phyloP scores from a whole-genome alignment of 768 basidiomycete genomes.

The Pulveroboletus frians region DNA sequence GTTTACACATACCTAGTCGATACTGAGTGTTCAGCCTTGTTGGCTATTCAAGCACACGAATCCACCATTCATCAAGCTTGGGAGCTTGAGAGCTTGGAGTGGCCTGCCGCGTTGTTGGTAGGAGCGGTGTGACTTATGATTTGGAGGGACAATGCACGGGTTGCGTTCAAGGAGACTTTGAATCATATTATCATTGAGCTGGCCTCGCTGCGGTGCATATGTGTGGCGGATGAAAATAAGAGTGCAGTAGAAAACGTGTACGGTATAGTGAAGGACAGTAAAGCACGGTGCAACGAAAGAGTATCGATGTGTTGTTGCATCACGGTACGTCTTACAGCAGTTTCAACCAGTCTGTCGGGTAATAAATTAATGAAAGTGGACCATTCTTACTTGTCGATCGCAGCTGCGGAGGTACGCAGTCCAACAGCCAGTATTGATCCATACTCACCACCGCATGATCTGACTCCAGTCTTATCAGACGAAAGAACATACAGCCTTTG shows the following conservation, averaged over 20 bases:
- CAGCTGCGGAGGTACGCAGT: too few relatives aligned
- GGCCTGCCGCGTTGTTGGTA: background rate
- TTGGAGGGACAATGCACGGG: constrained; percentile 6
- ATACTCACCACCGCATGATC: background rate
- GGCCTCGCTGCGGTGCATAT: constrained; percentile 1
- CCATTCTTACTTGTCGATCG: too few relatives aligned
- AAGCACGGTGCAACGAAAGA: background rate
- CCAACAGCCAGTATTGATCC: background rate
- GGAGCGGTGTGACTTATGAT: background rate
- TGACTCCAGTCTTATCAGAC: background rate
- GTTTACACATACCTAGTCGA: background rate
- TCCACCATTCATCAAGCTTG: background rate
- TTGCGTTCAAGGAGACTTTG: constrained; percentile 24
- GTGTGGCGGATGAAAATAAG: constrained; percentile 7
- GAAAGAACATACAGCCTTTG: constrained; percentile 13
- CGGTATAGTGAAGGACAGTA: constrained; percentile 13
- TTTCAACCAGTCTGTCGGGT: too few relatives aligned
- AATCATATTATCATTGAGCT: constrained; percentile 1
- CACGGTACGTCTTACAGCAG: background rate
- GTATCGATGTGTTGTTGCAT: background rate
- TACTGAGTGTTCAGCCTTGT: background rate
- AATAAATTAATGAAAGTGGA: too few relatives aligned
- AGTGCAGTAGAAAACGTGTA: constrained; percentile 12
- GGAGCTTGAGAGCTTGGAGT: too few relatives aligned
- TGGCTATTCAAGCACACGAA: background rate